Conservation (phyloP, 2,329 filamentous ascomycete genomes). For the Fusarium brevicatenulatum region DNA sequence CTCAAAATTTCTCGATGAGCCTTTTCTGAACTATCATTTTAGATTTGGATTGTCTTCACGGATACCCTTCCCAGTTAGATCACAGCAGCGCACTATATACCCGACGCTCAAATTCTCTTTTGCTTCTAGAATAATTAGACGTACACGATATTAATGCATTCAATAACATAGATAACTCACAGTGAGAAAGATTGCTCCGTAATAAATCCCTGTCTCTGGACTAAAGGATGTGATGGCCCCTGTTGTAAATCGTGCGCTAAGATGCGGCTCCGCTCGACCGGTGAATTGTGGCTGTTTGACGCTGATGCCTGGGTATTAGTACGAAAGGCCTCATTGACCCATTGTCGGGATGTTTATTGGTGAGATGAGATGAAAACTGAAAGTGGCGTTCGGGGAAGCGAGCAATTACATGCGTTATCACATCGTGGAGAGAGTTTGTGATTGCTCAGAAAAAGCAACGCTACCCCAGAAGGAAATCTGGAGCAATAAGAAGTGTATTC, state of each 20-base stretch:
- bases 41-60: background rate
- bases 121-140: background rate
- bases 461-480: background rate
- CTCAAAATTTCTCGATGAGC: background rate
- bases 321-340: background rate
- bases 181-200: background rate
- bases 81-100: background rate
- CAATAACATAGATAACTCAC: background rate
- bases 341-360: background rate
- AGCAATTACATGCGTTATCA: background rate
- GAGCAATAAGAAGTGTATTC: background rate
- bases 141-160: conserved; percentile 1
- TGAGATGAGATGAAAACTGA: background rate
- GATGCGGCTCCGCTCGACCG: conserved; percentile 30
- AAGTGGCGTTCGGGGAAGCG: background rate
- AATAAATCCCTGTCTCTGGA: background rate
- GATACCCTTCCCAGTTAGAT: background rate
- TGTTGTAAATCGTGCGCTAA: conserved; percentile 1
- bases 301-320: background rate
- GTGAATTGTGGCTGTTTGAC: conserved; percentile 4
- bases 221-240: background rate
- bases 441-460: background rate
- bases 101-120: background rate
- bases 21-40: background rate
- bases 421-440: background rate